These are phyloP conservation scores for Stellera chamaejasme DNA, from an alignment of 345 rosid species.

Conservation along the genomic window DNA sequence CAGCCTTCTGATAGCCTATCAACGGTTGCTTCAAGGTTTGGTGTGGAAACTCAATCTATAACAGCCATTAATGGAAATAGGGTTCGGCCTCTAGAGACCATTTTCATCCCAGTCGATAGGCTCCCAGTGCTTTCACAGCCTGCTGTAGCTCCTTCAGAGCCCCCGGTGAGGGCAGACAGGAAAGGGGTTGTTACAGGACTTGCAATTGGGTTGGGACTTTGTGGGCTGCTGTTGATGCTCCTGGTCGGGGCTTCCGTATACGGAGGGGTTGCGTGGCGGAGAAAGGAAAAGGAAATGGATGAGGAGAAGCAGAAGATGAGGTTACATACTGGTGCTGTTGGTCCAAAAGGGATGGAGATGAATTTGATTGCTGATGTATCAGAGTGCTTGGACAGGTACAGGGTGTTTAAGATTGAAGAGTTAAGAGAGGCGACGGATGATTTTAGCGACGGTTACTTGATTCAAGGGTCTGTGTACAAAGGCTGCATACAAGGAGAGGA, in stretches of 20 bases:
- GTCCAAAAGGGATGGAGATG: slow-evolving; percentile 25
- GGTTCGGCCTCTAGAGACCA: slow-evolving; percentile 25
- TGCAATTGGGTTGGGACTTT: slow-evolving; percentile 42
- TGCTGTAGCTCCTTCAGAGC: slow-evolving; percentile 11
- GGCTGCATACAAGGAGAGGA: slow-evolving; percentile 38
- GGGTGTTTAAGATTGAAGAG: slow-evolving; percentile 50
- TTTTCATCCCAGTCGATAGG: slow-evolving; percentile 42
- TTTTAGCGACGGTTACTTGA: slow-evolving; percentile 35
- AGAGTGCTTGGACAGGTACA: slow-evolving; percentile 63
- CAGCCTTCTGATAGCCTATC: slow-evolving; percentile 54
- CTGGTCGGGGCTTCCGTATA: slow-evolving; percentile 15
- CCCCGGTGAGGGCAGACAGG: slow-evolving; percentile 26
- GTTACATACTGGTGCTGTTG: slow-evolving; percentile 12
- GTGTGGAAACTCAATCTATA: slow-evolving; percentile 26
- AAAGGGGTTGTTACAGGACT: slow-evolving; percentile 40
- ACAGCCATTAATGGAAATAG: slow-evolving; percentile 33
- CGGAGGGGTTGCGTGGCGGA: slow-evolving; percentile 23
- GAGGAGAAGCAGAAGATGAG: slow-evolving; percentile 22
- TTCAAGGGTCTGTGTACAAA: slow-evolving; percentile 63
- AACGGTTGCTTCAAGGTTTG: slow-evolving; percentile 44
- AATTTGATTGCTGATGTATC: slow-evolving; percentile 63
- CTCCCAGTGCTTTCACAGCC: slow-evolving; percentile 47
- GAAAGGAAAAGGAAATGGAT: slow-evolving; percentile 13
- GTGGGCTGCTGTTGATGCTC: slow-evolving; percentile 26
- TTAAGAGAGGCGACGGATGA: slow-evolving; percentile 50